Percentiles rank a stretch among this genome's conserved stretches.
These are phyloP conservation scores for Candida freyschussii DNA, from an alignment of 1,139 yeast species.

Conservation along the genomic window DNA sequence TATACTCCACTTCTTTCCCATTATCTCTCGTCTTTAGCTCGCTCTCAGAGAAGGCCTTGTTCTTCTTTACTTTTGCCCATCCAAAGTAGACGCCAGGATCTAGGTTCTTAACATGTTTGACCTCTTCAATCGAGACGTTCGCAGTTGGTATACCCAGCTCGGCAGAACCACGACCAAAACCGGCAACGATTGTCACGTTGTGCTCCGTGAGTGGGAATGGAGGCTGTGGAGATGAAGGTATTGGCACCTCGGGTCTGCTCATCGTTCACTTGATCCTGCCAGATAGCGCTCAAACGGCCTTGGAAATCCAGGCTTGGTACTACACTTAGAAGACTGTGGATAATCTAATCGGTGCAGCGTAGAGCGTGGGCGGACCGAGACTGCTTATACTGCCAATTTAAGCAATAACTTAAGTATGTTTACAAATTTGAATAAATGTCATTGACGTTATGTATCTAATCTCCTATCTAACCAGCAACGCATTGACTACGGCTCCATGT, in stretches of 20 bases:
- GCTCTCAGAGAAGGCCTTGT: constrained; percentile 1
- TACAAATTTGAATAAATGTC: too few species aligned
- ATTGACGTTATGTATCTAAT: not conserved
- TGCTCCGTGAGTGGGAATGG: constrained; percentile 66
- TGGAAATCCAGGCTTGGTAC: too few species aligned
- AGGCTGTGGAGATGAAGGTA: constrained; percentile 44
- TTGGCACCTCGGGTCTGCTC: constrained; percentile 24
- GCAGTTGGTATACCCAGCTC: constrained; percentile 97
- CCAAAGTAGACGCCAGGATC: constrained; percentile 93
- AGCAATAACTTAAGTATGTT: too few species aligned
- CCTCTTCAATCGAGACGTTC: constrained; percentile 63
- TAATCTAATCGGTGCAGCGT: too few species aligned
- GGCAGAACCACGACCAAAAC: constrained; percentile 93
- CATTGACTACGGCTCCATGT: constrained; percentile 50
- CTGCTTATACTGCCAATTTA: too few species aligned
- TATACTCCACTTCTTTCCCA: constrained; percentile 46
- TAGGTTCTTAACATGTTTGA: constrained; percentile 36
- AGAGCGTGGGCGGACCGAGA: too few species aligned
- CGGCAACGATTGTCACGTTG: constrained; percentile 61
- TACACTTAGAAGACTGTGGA: too few species aligned
- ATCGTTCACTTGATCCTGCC: too few species aligned
- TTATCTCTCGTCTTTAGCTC: constrained; percentile 27
- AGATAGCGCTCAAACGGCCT: too few species aligned
- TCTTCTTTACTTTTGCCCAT: constrained; percentile 43
- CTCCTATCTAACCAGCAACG: too few species aligned